Base-by-base conservation (phyloP, 805 yeast genomes). In the Hanseniaspora meyeri region DNA sequence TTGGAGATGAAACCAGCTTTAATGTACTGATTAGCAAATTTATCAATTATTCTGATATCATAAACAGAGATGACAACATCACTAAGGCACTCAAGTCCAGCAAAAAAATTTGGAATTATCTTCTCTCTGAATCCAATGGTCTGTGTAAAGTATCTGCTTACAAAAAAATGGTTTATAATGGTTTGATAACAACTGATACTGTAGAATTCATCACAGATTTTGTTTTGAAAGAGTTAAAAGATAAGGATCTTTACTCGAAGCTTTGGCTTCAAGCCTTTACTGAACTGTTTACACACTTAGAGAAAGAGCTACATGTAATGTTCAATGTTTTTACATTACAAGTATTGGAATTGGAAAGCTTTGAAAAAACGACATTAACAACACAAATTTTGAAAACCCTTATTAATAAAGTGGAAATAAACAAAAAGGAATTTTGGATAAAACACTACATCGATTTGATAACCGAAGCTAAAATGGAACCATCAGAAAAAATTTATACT, bases 1-100 rank as follows among this genome's bases (percentile, higher is more conserved):
- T 70, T 17, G 78, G 73, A 24, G 74, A 80, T 53, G 66, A 79
- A 20, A 77, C 74, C 0, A 67, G 66, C 19, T 79, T 78, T 3
- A 62, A 71, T 31, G 66, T 64, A 40, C 70, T 79, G 14, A 62
- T 78, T 59, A 68, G 70, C 43, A 65, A 62, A 11, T 80, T 80
- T 0, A 67, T 78, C 4, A 60, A 61, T 12, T 69, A 74, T 2
- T 75, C 79, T 0, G 66, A 68, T 46, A 58, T 59, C 16, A 66
- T 74, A 1, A 65, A 37, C 55, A 57, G 12, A 9, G 58, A 49
- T 55, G 63, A 31, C 59, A 60, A 49, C 65, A 59, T 59, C 49
- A 58, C 40, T 38, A 55, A 36, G 43, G 58, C 49, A 10, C 20
- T 57, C 32, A 51, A 59, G 31, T 55, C 60, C 61, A 46, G 51